phyloP scores from a whole-genome alignment of 495 filamentous ascomycete genomes.

The Trichoderma orchidacearum region DNA sequence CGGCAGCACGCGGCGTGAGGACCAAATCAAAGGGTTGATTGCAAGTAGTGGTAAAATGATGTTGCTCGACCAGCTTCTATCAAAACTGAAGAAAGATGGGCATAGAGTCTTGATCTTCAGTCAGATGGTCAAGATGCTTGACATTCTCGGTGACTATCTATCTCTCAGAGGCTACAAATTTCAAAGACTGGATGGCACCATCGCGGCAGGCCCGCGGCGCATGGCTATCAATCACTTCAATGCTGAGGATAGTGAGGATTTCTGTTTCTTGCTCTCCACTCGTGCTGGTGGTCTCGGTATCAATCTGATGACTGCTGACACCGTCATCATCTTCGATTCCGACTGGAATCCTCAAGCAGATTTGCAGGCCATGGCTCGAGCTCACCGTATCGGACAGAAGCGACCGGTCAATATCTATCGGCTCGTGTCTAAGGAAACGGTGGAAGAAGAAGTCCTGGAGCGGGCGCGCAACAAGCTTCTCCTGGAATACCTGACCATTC shows the following conservation, averaged over 20 bases:
- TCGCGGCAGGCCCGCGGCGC: conserved; percentile 67
- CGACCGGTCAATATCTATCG: conserved; percentile 91
- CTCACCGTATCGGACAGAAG: conserved; percentile 94
- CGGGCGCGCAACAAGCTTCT: conserved; percentile 94
- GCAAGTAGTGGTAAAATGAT: conserved; percentile 99
- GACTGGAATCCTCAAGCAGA: conserved; percentile 99
- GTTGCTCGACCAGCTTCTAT: conserved; percentile 83
- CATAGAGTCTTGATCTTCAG: conserved; percentile 97
- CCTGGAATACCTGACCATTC: conserved; percentile 96
- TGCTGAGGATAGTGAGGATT: conserved; percentile 82
- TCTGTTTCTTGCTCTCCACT: conserved; percentile 91
- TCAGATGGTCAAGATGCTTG: conserved; percentile 98
- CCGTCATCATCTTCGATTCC: conserved; percentile 94
- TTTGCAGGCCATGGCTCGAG: conserved; percentile 94
- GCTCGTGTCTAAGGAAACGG: conserved; percentile 91
- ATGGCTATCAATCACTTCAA: conserved; percentile 98
- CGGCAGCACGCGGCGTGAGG: conserved; percentile 65
- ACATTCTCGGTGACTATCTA: conserved; percentile 89
- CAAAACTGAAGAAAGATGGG: conserved; percentile 78
- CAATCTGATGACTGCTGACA: conserved; percentile 97
- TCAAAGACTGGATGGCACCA: conserved; percentile 90
- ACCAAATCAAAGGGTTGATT: conserved; percentile 78
- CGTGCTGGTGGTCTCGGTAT: conserved; percentile 93
- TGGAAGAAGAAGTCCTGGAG: conserved; percentile 95
- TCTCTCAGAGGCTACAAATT: conserved; percentile 79